Conservation (phyloP, 2,329 filamentous ascomycete species). For the Aspergillus novoparasiticus region DNA sequence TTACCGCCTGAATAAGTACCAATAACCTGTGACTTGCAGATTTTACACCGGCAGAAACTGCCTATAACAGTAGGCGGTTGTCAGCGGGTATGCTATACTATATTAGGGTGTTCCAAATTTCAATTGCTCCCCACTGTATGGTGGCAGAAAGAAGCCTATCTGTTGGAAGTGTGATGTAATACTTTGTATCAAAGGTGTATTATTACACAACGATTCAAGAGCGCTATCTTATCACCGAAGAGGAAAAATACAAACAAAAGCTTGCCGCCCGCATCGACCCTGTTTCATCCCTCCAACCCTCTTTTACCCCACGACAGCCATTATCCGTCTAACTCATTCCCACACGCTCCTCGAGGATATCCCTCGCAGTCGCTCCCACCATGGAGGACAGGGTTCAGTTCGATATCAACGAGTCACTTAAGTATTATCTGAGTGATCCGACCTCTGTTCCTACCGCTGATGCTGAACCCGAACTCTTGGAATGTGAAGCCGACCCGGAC, state of each 20-base stretch:
- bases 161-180: not conserved
- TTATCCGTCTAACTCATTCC: not conserved
- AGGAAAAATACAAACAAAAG: slow-evolving; percentile 36
- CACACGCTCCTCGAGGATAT: slow-evolving; percentile 19
- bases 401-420: slow-evolving; percentile 94
- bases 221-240: slow-evolving; percentile 20
- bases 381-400: slow-evolving; percentile 73
- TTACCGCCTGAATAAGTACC: too few relatives aligned
- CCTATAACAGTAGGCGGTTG: too few relatives aligned
- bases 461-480: slow-evolving; percentile 77
- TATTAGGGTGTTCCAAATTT: too few relatives aligned
- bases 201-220: not conserved
- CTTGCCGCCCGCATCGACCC: slow-evolving; percentile 9
- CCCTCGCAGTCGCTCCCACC: slow-evolving; percentile 50
- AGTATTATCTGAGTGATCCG: slow-evolving; percentile 95
- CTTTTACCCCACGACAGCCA: slow-evolving; percentile 3
- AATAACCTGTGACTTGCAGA: too few relatives aligned
- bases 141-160: not conserved
- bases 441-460: slow-evolving; percentile 80
- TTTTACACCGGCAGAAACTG: too few relatives aligned
- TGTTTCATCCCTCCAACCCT: slow-evolving; percentile 6
- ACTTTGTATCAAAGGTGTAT: not conserved
- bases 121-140: too few relatives aligned
- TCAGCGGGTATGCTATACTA: too few relatives aligned
- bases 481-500: slow-evolving; percentile 92